Conservation (phyloP, 2,329 filamentous ascomycete genomes). For the Rugonectria rugulosa region DNA sequence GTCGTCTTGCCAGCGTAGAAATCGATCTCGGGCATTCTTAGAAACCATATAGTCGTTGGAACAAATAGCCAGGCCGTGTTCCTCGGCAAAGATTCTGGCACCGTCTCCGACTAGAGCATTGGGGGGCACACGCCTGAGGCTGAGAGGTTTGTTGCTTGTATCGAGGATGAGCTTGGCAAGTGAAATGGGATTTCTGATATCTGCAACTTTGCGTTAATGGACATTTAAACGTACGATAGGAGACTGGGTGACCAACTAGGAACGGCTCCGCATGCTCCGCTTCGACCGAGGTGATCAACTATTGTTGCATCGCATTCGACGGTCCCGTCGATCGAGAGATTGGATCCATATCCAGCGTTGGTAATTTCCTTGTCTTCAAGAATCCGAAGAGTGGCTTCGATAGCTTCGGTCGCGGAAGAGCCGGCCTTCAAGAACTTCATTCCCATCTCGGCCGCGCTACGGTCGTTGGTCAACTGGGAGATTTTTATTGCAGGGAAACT, state of each 20-base stretch:
- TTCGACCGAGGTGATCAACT: conserved; percentile 88
- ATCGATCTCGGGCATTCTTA: conserved; percentile 79
- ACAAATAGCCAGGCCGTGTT: conserved; percentile 77
- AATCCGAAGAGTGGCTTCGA: conserved; percentile 86
- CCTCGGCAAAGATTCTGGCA: conserved; percentile 83
- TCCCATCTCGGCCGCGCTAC: conserved; percentile 80
- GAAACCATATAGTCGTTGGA: conserved; percentile 82
- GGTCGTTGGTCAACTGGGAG: conserved; percentile 19
- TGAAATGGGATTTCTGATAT: conserved; percentile 91
- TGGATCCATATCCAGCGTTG: conserved; percentile 95
- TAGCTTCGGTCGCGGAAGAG: conserved; percentile 82
- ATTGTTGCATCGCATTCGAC: conserved; percentile 96
- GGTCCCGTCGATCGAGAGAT: conserved; percentile 85
- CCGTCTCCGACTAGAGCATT: conserved; percentile 90
- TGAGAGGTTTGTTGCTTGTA: conserved; percentile 76
- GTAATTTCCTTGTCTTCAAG: conserved; percentile 96
- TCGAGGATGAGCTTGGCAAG: conserved; percentile 86
- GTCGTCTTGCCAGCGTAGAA: conserved; percentile 79
- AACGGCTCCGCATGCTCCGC: conserved; percentile 91
- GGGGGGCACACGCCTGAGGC: conserved; percentile 86
- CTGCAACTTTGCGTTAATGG: conserved; percentile 52
- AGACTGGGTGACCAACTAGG: conserved; percentile 68
- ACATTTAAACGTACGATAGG: background rate
- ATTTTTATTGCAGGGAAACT: conserved; percentile 43
- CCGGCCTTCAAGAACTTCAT: conserved; percentile 85